Evolutionary conservation across 805 yeast species (phyloP), one percentile per base, ranked within the genome.

Genomic region (Starmerella floricola): DNA sequence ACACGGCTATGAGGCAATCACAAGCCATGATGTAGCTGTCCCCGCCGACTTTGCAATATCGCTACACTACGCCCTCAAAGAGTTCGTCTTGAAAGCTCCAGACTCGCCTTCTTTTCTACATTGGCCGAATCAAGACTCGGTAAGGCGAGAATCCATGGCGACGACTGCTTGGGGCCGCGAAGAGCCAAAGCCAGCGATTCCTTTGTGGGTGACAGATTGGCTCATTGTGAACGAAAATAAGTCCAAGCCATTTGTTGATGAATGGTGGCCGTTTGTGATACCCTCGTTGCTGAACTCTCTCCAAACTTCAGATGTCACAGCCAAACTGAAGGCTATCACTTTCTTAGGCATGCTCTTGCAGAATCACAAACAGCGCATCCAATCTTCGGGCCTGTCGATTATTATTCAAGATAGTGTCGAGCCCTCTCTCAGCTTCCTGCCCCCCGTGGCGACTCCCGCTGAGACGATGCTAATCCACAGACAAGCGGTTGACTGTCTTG

Each of bases 401-500:
- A 53, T 61, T 3, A 55, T 62, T 29, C 53, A 55, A 51, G 53
- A 50, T 4, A 49, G 57, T 1, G 43, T 61, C 3, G 44, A 36
- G 16, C 59, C 62, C 3, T 42, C 55, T 13, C 32, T 61, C 15
- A 29, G 50, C 21, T 62, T 52, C 20, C 44, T 62, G 8, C 66
- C 66, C 1, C 65, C 65, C 1, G 39, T 59, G 10, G 46, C 44
- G 2, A 41, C 41, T 8, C 41, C 49, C 2, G 41, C 40, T 2
- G 41, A 47, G 11, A 45, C 62, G 5, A 41, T 33, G 24, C 26
- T 17, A 5, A 26, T 59, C 11, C 42, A 51, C 5, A 33, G 46
- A n/a, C 44, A 62, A 44, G 68, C 75, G 31, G 63, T 62, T n/a
- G 61, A 58, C 2, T 72, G 71, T 33, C 68, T 60, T 45, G 62